phyloP scores from a whole-genome alignment of 805 yeast genomes.

The Naumovozyma baii region DNA sequence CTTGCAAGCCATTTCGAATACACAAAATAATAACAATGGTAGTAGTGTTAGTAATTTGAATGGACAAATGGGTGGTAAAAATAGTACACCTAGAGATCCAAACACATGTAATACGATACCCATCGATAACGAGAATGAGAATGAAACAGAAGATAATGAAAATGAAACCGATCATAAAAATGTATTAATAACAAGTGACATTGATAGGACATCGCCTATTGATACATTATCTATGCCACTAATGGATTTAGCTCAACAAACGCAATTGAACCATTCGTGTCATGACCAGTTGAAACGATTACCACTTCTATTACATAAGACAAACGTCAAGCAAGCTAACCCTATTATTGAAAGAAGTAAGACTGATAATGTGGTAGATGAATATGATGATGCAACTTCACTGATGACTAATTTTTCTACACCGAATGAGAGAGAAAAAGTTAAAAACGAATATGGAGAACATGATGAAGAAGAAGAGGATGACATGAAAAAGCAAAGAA shows the following conservation, averaged over 20 bases:
- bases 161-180: background rate
- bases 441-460: constrained; percentile 5
- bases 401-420: constrained; percentile 7
- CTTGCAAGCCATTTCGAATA: background rate
- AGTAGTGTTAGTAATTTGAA: background rate
- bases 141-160: background rate
- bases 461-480: constrained; percentile 18
- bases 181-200: constrained; percentile 13
- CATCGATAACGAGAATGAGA: constrained; percentile 6
- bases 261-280: constrained; percentile 11
- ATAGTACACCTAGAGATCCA: constrained; percentile 14
- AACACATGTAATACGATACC: constrained; percentile 13
- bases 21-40: background rate
- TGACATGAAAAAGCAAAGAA: constrained; percentile 18
- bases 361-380: background rate
- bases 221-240: constrained; percentile 29
- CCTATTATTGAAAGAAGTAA: background rate
- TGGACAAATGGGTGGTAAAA: background rate
- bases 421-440: constrained; percentile 1
- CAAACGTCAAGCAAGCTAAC: background rate
- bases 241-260: constrained; percentile 23
- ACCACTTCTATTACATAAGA: constrained; percentile 13
- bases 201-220: constrained; percentile 27
- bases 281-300: constrained; percentile 25
- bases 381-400: constrained; percentile 6